Conservation (phyloP, 2,329 filamentous ascomycete species). For the Aspergillus sp. region DNA sequence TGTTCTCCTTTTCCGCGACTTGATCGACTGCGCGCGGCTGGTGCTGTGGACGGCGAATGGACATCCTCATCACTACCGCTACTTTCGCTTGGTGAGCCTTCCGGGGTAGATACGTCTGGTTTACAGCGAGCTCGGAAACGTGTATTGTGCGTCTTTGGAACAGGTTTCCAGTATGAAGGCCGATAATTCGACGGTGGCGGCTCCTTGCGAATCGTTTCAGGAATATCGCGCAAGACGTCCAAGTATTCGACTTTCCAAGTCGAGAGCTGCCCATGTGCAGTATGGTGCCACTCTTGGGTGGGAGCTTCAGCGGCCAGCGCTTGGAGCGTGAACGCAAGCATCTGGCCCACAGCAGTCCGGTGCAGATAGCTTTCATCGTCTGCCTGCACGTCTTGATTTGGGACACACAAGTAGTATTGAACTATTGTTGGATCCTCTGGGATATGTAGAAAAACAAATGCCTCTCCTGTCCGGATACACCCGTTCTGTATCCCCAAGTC, state of each 20-base stretch:
- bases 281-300: constrained; percentile 26
- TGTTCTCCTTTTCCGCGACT: constrained; percentile 28
- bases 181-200: constrained; percentile 24
- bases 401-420: constrained; percentile 27
- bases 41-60: constrained; percentile 16
- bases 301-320: constrained; percentile 23
- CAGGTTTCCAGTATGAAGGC: constrained; percentile 44
- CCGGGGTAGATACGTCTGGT: constrained; percentile 13
- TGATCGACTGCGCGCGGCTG: constrained; percentile 14
- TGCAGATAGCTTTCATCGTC: constrained; percentile 24
- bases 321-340: constrained; percentile 34
- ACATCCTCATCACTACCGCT: constrained; percentile 18
- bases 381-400: constrained; percentile 24
- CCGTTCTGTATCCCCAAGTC: constrained; percentile 24
- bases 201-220: constrained; percentile 23
- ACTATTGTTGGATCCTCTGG: constrained; percentile 18
- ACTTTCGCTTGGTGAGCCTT: constrained; percentile 18
- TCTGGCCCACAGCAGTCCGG: constrained; percentile 32
- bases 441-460: constrained; percentile 32
- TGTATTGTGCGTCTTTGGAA: too few species aligned
- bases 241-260: constrained; percentile 26
- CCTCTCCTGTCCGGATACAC: constrained; percentile 32
- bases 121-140: constrained; percentile 11
- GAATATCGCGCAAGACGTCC: constrained; percentile 23
- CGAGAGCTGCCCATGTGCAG: constrained; percentile 18